Evolutionary conservation across 768 basidiomycete species (phyloP).

Genomic region (Mycena kentingensis): DNA sequence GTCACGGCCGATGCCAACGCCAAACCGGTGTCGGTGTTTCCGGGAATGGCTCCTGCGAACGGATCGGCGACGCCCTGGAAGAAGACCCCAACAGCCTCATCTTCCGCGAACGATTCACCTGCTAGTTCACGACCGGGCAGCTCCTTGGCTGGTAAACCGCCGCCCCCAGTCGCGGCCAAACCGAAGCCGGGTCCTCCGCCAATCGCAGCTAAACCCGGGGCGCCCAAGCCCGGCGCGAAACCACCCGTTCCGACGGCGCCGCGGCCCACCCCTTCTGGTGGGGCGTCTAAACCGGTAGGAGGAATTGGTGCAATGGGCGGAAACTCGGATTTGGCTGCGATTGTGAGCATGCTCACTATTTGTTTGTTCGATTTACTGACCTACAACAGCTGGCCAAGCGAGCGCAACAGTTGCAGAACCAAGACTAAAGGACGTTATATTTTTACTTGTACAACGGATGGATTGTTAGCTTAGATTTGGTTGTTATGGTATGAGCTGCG

Average conservation of each 20-base stretch:
- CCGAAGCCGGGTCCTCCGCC: slow-evolving; percentile 66
- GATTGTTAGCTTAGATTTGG: slow-evolving; percentile 15
- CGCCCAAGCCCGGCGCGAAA: slow-evolving; percentile 53
- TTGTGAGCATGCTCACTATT: too few species aligned
- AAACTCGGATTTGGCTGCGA: slow-evolving; percentile 75
- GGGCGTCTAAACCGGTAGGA: slow-evolving; percentile 41
- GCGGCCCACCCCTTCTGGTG: slow-evolving; percentile 43
- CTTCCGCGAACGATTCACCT: slow-evolving; percentile 39
- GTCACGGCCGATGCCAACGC: slow-evolving; percentile 61
- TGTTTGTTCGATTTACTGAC: too few species aligned
- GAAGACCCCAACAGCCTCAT: slow-evolving; percentile 44
- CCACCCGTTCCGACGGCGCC: slow-evolving; percentile 65
- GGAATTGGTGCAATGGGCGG: slow-evolving; percentile 43
- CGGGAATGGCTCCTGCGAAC: slow-evolving; percentile 68
- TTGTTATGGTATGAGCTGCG: slow-evolving; percentile 16
- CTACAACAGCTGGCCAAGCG: too few species aligned
- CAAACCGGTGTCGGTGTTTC: slow-evolving; percentile 81
- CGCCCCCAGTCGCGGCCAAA: slow-evolving; percentile 65
- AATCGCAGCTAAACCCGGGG: slow-evolving; percentile 37
- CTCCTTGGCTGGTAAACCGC: slow-evolving; percentile 49
- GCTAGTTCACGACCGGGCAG: slow-evolving; percentile 54
- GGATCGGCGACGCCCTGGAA: slow-evolving; percentile 78
- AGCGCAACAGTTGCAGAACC: too few species aligned
- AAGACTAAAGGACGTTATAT: too few species aligned
- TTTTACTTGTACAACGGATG: slow-evolving; percentile 20